Conservation (phyloP, 2,329 filamentous ascomycete species). For the Colletotrichum limetticola region DNA sequence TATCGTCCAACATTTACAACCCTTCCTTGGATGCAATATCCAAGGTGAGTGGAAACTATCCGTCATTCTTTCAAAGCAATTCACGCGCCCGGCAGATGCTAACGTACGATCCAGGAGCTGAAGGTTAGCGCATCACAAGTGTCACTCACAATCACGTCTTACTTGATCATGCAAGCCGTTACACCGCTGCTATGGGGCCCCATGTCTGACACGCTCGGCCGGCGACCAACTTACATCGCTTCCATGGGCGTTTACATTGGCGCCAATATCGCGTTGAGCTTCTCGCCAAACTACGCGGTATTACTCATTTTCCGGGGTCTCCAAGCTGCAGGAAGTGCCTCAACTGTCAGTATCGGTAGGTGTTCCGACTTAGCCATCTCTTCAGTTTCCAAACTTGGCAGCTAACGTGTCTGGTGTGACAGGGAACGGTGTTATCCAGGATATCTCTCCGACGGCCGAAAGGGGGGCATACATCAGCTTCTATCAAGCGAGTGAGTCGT, state of each 20-base stretch:
- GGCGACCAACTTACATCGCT: slow-evolving; percentile 55
- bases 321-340: slow-evolving; percentile 59
- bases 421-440: slow-evolving; percentile 44
- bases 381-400: background rate
- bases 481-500: slow-evolving; percentile 44
- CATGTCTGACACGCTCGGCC: slow-evolving; percentile 57
- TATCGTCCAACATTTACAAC: slow-evolving; percentile 63
- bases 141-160: slow-evolving; percentile 56
- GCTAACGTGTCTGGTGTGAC: background rate
- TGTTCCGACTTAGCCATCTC: background rate
- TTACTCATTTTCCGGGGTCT: slow-evolving; percentile 58
- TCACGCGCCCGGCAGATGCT: background rate
- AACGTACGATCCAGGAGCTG: slow-evolving; percentile 38
- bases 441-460: slow-evolving; percentile 44
- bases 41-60: slow-evolving; percentile 35
- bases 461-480: slow-evolving; percentile 45
- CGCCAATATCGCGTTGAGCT: slow-evolving; percentile 57
- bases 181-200: slow-evolving; percentile 60
- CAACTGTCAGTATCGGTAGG: slow-evolving; percentile 58
- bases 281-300: slow-evolving; percentile 52
- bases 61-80: background rate
- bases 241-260: slow-evolving; percentile 58
- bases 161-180: slow-evolving; percentile 62
- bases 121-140: slow-evolving; percentile 44
- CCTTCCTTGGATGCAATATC: slow-evolving; percentile 55